Conservation (phyloP, 2,329 filamentous ascomycete genomes). For the Alternaria viburni region DNA sequence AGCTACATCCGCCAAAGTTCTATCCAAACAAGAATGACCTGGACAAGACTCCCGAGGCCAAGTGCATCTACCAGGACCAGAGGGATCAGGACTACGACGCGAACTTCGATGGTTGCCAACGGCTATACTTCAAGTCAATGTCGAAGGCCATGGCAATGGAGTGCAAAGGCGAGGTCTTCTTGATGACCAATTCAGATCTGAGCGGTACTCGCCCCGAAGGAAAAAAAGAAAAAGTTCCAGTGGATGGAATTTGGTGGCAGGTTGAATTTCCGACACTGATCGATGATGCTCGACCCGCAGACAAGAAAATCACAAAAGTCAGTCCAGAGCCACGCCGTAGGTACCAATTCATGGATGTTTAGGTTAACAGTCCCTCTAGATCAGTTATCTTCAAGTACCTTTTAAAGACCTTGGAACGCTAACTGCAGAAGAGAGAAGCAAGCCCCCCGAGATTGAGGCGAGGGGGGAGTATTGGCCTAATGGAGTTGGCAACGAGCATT, state of each 20-base stretch:
- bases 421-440: not conserved
- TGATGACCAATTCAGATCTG: slow-evolving; percentile 7
- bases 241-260: slow-evolving; percentile 13
- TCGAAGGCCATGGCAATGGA: slow-evolving; percentile 12
- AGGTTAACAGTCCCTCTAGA: not conserved
- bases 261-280: slow-evolving; percentile 15
- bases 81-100: not conserved
- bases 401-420: not conserved
- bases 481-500: slow-evolving; percentile 1
- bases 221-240: not conserved
- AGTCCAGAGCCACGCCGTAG: not conserved
- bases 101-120: slow-evolving; percentile 3
- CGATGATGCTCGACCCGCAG: slow-evolving; percentile 3
- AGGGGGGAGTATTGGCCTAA: slow-evolving; percentile 11
- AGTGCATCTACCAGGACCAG: slow-evolving; percentile 3
- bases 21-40: slow-evolving; percentile 3
- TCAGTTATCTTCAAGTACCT: not conserved
- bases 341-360: not conserved
- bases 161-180: slow-evolving; percentile 10
- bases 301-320: slow-evolving; percentile 10
- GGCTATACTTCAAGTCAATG: slow-evolving; percentile 14
- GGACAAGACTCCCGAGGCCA: slow-evolving; percentile 2
- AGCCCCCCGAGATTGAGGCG: not conserved
- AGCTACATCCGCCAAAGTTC: slow-evolving; percentile 9
- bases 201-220: not conserved